Conservation (phyloP, 2,329 filamentous ascomycete species). For the Nannizziopsis arthrosporioides region DNA sequence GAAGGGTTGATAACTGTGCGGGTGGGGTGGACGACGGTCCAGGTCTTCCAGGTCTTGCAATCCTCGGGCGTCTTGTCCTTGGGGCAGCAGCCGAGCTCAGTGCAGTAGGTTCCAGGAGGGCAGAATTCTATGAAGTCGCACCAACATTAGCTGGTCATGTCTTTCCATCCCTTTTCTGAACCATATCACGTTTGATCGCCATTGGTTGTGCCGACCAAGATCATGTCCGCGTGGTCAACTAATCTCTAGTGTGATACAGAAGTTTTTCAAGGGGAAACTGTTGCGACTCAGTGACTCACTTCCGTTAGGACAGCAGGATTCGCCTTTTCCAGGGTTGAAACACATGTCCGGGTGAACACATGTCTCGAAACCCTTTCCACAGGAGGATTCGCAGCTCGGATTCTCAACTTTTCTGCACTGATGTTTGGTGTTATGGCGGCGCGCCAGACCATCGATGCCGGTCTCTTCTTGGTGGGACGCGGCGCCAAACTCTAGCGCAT, state of each 20-base stretch:
- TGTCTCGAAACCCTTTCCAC: slow-evolving; percentile 6
- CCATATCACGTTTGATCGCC: background rate
- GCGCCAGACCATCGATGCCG: background rate
- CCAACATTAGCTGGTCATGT: background rate
- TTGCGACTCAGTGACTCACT: slow-evolving; percentile 4
- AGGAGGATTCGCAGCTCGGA: slow-evolving; percentile 7
- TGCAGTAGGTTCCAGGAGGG: slow-evolving; percentile 8
- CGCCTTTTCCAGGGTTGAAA: slow-evolving; percentile 9
- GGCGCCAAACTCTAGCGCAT: slow-evolving; percentile 5
- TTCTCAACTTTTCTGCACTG: slow-evolving; percentile 4
- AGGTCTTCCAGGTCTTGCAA: slow-evolving; percentile 1
- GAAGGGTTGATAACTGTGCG: background rate
- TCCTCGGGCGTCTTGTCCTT: slow-evolving; percentile 9
- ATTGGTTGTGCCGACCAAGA: background rate
- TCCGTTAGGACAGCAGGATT: slow-evolving; percentile 12
- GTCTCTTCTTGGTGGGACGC: slow-evolving; percentile 5
- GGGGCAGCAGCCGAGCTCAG: slow-evolving; percentile 7
- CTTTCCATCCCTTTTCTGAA: no score
- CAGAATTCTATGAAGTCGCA: slow-evolving; percentile 4
- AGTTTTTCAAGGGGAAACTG: background rate
- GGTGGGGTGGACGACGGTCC: background rate
- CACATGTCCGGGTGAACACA: slow-evolving; percentile 9
- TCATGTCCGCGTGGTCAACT: background rate
- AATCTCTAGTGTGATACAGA: background rate
- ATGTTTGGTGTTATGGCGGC: background rate